Evolutionary conservation across 129 eudicot species (phyloP), one percentile per base, ranked within the genome.

Genomic region (Pseudognaphalium luteoalbum): DNA sequence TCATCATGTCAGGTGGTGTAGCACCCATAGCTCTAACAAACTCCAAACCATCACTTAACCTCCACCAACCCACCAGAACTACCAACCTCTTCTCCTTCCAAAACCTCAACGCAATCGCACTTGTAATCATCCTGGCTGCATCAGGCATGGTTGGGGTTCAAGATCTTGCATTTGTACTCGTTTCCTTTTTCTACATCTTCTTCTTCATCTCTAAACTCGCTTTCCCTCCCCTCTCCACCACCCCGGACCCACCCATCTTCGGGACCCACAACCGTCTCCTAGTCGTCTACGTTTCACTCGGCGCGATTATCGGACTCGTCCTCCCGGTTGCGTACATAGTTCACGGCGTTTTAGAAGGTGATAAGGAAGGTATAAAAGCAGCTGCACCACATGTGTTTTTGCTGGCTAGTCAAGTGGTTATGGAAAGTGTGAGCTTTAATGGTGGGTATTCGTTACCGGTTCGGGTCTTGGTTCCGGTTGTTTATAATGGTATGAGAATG

Each of bases 401-500:
- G 6, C 70, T 94, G 15, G 84, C 97, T 0, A 77, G 91, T 51
- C 98, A 94, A 44, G 80, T 94, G 0, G 79, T 90, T 62, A 78
- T 87, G 97, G 98, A 93, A 70, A 96, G 96, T 0, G 70, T 92
- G 69, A 58, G 85, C 62, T 85, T 78, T 73, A 70, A 84, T 9
- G 92, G 82, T 8, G 50, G 83, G 68, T 88, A 90, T 77, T 88
- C 97, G 30, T 30, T 93, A 28, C 98, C 98, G 14, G 57, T 93
- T 8, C 72, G 95, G 66, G 98, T 85, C 12, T 90, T 86, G 8
- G 96, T 93, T 60, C 98, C 98, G 64, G 97, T 93, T 51, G 87
- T 78, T 29, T 93, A 86, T 74, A 93, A 93, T 80, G 71, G 92
- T 35, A 71, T 79, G 75, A 81, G 96, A 92, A 88, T 93, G 71